Percentiles rank a stretch among this genome's conserved stretches.
These are phyloP conservation scores for Euryodendron excelsum DNA, from an alignment of 148 eudicot species.

Conservation along the genomic window DNA sequence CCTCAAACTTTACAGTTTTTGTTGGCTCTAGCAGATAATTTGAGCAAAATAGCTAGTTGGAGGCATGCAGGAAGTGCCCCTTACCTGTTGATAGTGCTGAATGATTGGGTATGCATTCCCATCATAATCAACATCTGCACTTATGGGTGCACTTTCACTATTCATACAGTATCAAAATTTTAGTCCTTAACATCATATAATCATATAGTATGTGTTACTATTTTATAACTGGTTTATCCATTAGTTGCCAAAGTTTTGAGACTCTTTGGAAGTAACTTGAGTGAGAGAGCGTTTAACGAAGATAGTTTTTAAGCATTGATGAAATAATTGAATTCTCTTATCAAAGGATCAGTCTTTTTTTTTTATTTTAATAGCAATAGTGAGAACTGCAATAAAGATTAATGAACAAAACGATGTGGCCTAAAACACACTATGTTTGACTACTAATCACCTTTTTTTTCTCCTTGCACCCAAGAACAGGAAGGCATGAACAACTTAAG, in stretches of 20 bases:
- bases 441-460: too few species aligned
- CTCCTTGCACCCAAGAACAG: too few species aligned
- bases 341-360: too few species aligned
- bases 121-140: neutral
- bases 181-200: too few species aligned
- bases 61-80: neutral
- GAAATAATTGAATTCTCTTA: neutral
- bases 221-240: neutral
- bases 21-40: neutral
- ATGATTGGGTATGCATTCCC: slow-evolving; percentile 8
- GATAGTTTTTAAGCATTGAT: neutral
- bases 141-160: neutral
- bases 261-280: neutral
- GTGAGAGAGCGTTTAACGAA: neutral
- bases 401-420: neutral
- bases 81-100: neutral
- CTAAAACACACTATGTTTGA: neutral
- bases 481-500: too few species aligned
- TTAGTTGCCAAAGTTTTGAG: neutral
- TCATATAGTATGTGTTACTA: too few species aligned
- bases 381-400: too few species aligned
- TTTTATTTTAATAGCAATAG: too few species aligned
- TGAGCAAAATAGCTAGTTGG: neutral
- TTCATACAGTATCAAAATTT: neutral
- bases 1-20: slow-evolving; percentile 1